phyloP scores from a whole-genome alignment of 2,329 filamentous ascomycete species.

The Lizonia empirigonia region DNA sequence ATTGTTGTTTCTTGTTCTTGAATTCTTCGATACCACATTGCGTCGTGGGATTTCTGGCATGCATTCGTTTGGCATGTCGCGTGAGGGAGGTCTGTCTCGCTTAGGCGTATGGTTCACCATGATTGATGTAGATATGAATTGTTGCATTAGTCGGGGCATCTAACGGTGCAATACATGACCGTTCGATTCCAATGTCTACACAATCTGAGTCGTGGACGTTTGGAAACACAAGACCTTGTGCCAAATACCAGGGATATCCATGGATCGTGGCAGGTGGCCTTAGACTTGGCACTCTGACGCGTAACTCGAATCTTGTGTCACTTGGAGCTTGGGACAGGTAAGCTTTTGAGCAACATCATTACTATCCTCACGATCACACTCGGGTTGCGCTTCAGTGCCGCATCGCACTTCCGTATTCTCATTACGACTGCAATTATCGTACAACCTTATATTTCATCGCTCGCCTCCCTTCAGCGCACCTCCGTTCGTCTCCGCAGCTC shows the following conservation, averaged over 20 bases:
- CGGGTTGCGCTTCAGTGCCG: neutral
- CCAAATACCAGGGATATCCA: neutral
- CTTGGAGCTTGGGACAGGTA: conserved; percentile 32
- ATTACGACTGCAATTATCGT: neutral
- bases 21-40: conserved; percentile 49
- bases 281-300: conserved; percentile 18
- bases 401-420: neutral
- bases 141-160: conserved; percentile 16
- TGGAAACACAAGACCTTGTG: neutral
- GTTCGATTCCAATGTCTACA: neutral
- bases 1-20: conserved; percentile 39
- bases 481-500: conserved; percentile 21
- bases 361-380: conserved; percentile 16
- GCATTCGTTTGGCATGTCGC: conserved; percentile 41
- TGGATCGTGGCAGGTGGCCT: conserved; percentile 9
- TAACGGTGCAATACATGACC: conserved; percentile 19
- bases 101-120: conserved; percentile 42
- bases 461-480: neutral
- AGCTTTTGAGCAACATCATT: conserved; percentile 30
- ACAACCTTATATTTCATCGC: neutral
- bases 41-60: conserved; percentile 40
- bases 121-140: conserved; percentile 42
- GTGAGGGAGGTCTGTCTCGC: conserved; percentile 37
- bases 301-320: conserved; percentile 25
- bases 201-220: neutral